Evolutionary conservation across 352 stramenopile species (phyloP).

Genomic region (Phytophthora pini): DNA sequence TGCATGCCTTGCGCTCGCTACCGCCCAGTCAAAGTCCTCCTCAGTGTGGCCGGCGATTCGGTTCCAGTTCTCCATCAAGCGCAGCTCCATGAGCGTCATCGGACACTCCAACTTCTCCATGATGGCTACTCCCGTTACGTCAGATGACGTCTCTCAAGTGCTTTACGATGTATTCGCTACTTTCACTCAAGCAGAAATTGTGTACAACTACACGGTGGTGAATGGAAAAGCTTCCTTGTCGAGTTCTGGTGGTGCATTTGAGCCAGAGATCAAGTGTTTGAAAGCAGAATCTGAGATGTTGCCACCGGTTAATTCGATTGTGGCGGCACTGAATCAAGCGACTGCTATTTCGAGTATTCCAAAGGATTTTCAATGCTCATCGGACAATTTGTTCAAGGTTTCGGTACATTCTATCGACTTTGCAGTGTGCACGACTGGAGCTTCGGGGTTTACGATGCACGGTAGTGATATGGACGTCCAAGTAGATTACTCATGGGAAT

Average conservation of each 20-base stretch:
- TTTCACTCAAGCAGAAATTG: conserved; percentile 5
- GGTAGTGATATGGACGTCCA: conserved; percentile 12
- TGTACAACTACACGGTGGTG: conserved; percentile 27
- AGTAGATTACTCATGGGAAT: neutral
- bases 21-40: neutral
- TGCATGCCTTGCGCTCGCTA: neutral
- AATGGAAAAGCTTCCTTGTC: conserved; percentile 19
- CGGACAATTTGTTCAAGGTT: conserved; percentile 1
- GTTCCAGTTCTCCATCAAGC: conserved; percentile 36
- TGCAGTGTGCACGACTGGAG: conserved; percentile 2
- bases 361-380: neutral
- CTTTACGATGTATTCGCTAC: conserved; percentile 26
- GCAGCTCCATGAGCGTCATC: conserved; percentile 31
- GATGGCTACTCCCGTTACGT: conserved; percentile 24
- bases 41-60: conserved; percentile 14
- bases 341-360: neutral
- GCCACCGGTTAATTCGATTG: conserved; percentile 10
- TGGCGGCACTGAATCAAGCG: conserved; percentile 6
- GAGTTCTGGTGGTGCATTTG: neutral
- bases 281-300: conserved; percentile 1
- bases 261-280: conserved; percentile 12
- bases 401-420: conserved; percentile 9
- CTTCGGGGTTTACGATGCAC: conserved; percentile 12
- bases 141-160: conserved; percentile 1
- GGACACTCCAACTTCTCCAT: conserved; percentile 31